Conservation (phyloP, 1,284 basidiomycete genomes). For the Schizophyllum commune region DNA sequence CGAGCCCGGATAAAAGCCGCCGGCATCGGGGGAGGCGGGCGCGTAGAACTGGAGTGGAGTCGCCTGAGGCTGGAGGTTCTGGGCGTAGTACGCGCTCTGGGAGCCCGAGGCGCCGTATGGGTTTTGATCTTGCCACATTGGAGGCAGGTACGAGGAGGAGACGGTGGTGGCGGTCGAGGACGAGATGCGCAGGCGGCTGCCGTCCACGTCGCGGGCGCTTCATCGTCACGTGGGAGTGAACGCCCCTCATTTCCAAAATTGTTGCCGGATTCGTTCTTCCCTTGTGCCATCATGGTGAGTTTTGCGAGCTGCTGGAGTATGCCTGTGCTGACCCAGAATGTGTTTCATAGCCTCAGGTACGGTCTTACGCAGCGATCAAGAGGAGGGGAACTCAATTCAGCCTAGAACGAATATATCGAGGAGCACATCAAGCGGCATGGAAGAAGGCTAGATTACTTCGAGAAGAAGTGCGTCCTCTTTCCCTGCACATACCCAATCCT, state of each 20-base stretch:
- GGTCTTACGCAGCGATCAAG: not conserved
- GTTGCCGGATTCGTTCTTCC: constrained; percentile 10
- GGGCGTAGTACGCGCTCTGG: constrained; percentile 45
- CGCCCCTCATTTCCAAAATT: not conserved
- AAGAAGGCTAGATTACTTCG: constrained; percentile 78
- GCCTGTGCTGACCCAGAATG: not conserved
- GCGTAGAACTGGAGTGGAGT: constrained; percentile 70
- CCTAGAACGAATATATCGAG: constrained; percentile 85
- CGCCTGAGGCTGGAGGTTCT: constrained; percentile 28
- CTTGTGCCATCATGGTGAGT: constrained; percentile 45
- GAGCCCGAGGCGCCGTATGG: constrained; percentile 51
- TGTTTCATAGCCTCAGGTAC: constrained; percentile 1
- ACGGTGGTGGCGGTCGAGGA: constrained; percentile 9
- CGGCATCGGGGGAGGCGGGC: constrained; percentile 36
- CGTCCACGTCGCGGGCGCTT: constrained; percentile 1
- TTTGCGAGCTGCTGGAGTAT: constrained; percentile 1
- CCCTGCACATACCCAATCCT: constrained; percentile 1
- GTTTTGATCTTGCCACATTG: constrained; percentile 67
- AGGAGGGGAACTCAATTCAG: not conserved
- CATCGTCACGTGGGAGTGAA: not conserved
- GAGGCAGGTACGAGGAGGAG: not conserved
- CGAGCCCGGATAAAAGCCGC: constrained; percentile 57
- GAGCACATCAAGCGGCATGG: constrained; percentile 86
- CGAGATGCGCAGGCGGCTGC: constrained; percentile 14
- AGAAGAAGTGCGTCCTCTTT: constrained; percentile 53